These are phyloP conservation scores for Picocystis sp. DNA, from an alignment of 163 green algal genomes.

Conservation along the genomic window DNA sequence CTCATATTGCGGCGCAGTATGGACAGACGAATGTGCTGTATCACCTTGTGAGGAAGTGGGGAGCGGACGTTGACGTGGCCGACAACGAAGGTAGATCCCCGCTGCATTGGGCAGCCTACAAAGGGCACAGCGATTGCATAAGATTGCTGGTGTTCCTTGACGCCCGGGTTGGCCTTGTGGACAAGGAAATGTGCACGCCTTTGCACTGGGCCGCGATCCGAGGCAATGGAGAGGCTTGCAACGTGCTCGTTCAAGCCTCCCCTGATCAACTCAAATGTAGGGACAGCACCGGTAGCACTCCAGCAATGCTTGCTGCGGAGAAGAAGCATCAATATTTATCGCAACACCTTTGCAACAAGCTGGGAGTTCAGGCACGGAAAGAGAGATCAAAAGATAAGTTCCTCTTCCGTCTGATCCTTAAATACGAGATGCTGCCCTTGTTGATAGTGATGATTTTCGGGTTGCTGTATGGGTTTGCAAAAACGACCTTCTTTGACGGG, in stretches of 20 bases:
- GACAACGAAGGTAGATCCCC: slow-evolving; percentile 72
- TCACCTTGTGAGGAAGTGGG: slow-evolving; percentile 61
- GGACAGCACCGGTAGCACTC: slow-evolving; percentile 67
- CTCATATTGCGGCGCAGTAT: slow-evolving; percentile 74
- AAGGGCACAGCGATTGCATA: slow-evolving; percentile 72
- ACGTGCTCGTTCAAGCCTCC: slow-evolving; percentile 57
- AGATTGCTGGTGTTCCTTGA: slow-evolving; percentile 78
- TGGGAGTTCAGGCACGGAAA: neutral
- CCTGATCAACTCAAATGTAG: slow-evolving; percentile 28
- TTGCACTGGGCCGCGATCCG: slow-evolving; percentile 92
- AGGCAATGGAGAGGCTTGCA: slow-evolving; percentile 74
- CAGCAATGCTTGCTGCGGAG: slow-evolving; percentile 68
- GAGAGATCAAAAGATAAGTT: no score
- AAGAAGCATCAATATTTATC: slow-evolving; percentile 52
- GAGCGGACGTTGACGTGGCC: slow-evolving; percentile 42
- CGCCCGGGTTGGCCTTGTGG: slow-evolving; percentile 8
- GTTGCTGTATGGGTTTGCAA: slow-evolving; percentile 37
- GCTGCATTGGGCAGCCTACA: slow-evolving; percentile 91
- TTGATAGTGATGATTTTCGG: slow-evolving; percentile 2
- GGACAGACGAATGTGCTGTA: slow-evolving; percentile 78
- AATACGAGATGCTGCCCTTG: slow-evolving; percentile 2
- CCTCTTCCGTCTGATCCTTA: no score
- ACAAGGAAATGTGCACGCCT: slow-evolving; percentile 54
- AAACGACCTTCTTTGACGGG: slow-evolving; percentile 30
- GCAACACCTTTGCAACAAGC: slow-evolving; percentile 2